These are phyloP conservation scores for Rhynchospora tenuis DNA, from an alignment of 176 grass and related monocot genomes.

Conservation along the genomic window DNA sequence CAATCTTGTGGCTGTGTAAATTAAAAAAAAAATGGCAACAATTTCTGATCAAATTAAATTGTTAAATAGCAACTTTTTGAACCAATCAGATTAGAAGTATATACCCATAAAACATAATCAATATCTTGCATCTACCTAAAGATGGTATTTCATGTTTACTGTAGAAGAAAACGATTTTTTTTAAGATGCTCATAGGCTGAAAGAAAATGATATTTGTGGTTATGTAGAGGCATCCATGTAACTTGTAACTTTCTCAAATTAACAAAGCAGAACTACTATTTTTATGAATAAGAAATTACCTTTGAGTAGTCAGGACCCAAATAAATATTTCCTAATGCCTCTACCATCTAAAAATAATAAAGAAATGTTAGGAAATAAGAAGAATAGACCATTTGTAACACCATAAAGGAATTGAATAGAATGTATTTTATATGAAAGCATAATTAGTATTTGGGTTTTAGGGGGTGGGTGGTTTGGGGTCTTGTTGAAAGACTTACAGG, in stretches of 20 bases:
- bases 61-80: neutral
- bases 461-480: no score
- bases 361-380: conserved; percentile 11
- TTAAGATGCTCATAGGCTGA: no score
- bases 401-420: neutral
- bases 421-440: neutral
- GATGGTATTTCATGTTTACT: neutral
- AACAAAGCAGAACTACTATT: neutral
- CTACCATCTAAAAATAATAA: conserved; percentile 75
- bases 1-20: conserved; percentile 65
- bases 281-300: conserved; percentile 27
- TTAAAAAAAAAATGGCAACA: conserved; percentile 20
- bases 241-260: neutral
- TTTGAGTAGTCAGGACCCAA: conserved; percentile 97
- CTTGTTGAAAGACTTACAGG: conserved; percentile 59
- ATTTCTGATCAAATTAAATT: neutral
- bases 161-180: no score
- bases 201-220: neutral
- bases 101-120: neutral
- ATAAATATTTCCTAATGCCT: conserved; percentile 90
- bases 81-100: neutral
- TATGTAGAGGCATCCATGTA: neutral
- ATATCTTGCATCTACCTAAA: neutral
- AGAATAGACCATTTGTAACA: neutral
- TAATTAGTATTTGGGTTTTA: conserved; percentile 7